Evolutionary conservation across 225 moss, liverwort and hornwort genomes (phyloP), one percentile per base, ranked within the genome.

Genomic region (Sphagnum contortum): DNA sequence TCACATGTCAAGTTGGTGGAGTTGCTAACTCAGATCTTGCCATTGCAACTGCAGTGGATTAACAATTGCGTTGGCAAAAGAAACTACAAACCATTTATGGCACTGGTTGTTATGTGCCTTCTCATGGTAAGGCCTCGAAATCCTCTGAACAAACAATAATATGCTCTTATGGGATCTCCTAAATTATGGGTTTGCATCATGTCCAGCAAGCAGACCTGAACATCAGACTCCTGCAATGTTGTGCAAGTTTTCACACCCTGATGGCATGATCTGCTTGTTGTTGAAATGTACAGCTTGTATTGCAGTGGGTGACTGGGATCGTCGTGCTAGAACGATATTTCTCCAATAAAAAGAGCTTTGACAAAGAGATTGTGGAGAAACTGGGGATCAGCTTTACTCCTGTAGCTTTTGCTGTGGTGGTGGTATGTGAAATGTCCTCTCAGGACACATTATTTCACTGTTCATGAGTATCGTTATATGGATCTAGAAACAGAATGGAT

Each of bases 41-140:
- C 69, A 8, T 55, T 29, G 9, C 62, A 63, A 59, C 49, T 84
- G 79, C 88, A 94, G 94, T 94, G 94, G 94, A 87, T 94, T 47
- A 94, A 94, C 55, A 94, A 94, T 62, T 94, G 94, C 55, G 88
- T 94, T 46, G 94, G 94, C 48, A 83, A 83, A 57, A 85, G 83
- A 63, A 94, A 94, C 68, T 94, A 94, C 76, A 91, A 67, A 73
- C 80, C 84, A 48, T 94, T 94, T 74, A 78, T 91, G 63, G 91
- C 94, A 5, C 77, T 94, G 5, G 91, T 94, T 91, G 75, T 91
- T 78, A 65, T 76, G 29, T 90, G 91, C 72, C 69, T 94, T 57
- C 75, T 94, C 44, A 91, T 94, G 94, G 94, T 91, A 81, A 68
- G 66, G 29, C 29, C 29, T 29, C 29, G 1, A 29, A 29, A 1